Evolutionary conservation across 2,329 filamentous ascomycete genomes (phyloP), one percentile per base, ranked within the genome.

Genomic region (Ceratocystis cubensis): DNA sequence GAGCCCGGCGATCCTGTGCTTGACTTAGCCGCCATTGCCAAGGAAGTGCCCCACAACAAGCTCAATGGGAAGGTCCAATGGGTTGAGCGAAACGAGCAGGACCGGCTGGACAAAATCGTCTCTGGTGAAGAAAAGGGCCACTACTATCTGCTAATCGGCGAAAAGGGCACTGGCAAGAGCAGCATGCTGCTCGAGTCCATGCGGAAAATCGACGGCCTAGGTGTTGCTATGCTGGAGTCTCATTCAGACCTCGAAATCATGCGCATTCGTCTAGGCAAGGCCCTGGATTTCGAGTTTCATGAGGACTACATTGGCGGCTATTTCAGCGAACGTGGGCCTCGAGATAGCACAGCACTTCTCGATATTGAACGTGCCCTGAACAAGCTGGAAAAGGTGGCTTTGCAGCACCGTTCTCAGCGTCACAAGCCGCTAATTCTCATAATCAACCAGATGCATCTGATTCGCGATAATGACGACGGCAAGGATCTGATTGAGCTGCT

Each of bases 321-420:
- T 68, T 99, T 99, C 75, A 96, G 89, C 68, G 96, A 99, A 72
- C 85, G 89, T 37, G 94, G 94, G 0, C 94, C 94, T 0, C 84
- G 94, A 56, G 94, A 99, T 72, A 92, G 90, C 2, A 96, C 91
- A 0, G 91, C 94, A 3, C 79, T 99, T 44, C 81, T 99, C 1
- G 94, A 99, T 74, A 96, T 99, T 69, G 94, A 99, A 74, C 85
- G 94, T 33, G 94, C 94, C 0, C 87, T 99, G 74, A 99, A 99
- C 80, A 99, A 99, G 76, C 79, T 99, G 10, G 94, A 99, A 73
- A 99, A 99, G 75, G 90, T 97, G 6, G 94, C 94, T 0, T 77
- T 99, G 67, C 81, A 80, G 71, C 82, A 88, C 64, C 81, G 91
- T 57, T 79, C 81, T 41, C 78, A 75, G 67, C 75, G 84, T 33